Evolutionary conservation across 176 grass and related monocot species (phyloP).

Genomic region (Phyllostachys edulis): DNA sequence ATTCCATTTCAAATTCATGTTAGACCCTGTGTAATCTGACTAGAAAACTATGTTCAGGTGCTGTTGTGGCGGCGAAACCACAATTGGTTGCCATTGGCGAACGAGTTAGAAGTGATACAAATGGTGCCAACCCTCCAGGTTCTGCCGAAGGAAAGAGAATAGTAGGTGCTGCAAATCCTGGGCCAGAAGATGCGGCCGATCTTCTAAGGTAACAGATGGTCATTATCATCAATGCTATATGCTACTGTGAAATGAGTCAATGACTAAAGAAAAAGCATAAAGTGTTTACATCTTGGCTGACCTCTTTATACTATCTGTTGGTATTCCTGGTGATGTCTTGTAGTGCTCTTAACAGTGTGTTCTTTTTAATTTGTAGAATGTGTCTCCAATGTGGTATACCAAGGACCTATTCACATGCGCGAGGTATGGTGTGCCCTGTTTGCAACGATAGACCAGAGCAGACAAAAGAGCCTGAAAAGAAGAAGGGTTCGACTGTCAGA

Average conservation of each 20-base stretch:
- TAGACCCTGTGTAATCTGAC: background rate
- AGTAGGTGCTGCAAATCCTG: conserved; percentile 79
- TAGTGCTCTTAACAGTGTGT: background rate
- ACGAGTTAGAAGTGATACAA: conserved; percentile 64
- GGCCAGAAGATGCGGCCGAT: conserved; percentile 81
- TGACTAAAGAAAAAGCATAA: background rate
- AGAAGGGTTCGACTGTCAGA: conserved; percentile 67
- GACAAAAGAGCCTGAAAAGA: conserved; percentile 62
- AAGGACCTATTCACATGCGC: conserved; percentile 75
- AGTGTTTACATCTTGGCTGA: background rate
- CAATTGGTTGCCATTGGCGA: conserved; percentile 76
- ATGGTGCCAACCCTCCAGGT: conserved; percentile 26
- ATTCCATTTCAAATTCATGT: conserved; percentile 17
- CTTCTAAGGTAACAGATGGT: conserved; percentile 68
- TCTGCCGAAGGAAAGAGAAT: conserved; percentile 58
- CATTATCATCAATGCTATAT: background rate
- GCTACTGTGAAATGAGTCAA: background rate
- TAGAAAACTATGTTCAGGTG: conserved; percentile 46
- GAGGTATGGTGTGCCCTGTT: conserved; percentile 74
- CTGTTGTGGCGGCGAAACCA: conserved; percentile 75
- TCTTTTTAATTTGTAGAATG: conserved; percentile 44
- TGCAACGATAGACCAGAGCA: conserved; percentile 62
- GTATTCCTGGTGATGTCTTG: background rate
- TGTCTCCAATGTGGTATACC: conserved; percentile 89
- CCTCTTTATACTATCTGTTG: background rate